Base-by-base conservation (phyloP, 257 asterid species). In the Solanum boliviense region DNA sequence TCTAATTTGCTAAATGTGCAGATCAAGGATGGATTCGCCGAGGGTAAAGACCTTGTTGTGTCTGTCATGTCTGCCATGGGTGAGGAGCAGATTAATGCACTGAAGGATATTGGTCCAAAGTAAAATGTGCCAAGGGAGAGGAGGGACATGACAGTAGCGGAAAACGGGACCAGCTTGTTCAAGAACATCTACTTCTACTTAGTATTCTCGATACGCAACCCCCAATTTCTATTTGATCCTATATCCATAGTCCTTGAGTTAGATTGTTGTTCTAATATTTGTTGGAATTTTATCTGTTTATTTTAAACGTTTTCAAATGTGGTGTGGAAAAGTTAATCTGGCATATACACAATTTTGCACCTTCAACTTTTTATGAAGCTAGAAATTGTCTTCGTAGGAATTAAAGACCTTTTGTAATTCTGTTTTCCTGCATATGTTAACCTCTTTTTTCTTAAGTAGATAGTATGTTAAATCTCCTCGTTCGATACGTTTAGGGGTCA, bases 31-130 rank as follows among this genome's bases (percentile, higher is more conserved):
- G 99, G 99, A 67, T 96, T 96, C 84, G 93, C 91, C 25, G 96
- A 96, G 89, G 98, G 99, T 4, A 95, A 96, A 89, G 98, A 96
- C 86, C 94, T 96, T 84, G 98, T 96, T 87, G 98, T 96, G 87
- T 94, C 98, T 76, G 99, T 96, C 85, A 94, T 95, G 99, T 92
- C 96, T 31, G 92, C 99, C 6, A 96, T 95, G 99, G 98, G 98
- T 13, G 99, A 96, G 96, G 99, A 96, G 92, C 98, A 96, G 93
- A 96, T 96, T 88, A 76, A 89, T 85, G 97, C 94, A 56, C 93
- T 96, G 91, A 96, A 95, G 95, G 98, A 95, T 87, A 91, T 96
- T 52, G 98, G 97, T 76, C 95, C 95, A 72, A 94, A 94, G 92
- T 71, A 86, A 56, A 29, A 62, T n/a, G 31, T 62, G 71, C 7